Base-by-base conservation (phyloP, 192 early-diverging fungal species). In the Spizellomyces punctatus region DNA sequence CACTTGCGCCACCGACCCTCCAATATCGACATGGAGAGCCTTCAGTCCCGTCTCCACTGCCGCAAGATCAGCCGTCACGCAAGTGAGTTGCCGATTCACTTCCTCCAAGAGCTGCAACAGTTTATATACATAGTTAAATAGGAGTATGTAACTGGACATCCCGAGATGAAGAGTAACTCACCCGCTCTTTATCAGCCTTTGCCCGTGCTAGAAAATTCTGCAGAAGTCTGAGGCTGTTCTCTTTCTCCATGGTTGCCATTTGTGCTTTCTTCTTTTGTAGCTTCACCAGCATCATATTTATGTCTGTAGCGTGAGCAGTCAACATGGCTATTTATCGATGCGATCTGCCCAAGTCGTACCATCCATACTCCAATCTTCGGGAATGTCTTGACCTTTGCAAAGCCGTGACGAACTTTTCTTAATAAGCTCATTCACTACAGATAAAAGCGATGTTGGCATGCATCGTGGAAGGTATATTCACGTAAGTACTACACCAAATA, bases 201-300 rank as follows among this genome's bases (percentile, higher is more conserved):
- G 86, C 83, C 6, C 78, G 83, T n/a, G 77, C 62, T 63, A 94
- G 76, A 57, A 94, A 94, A 66, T 90, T 82, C 14, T 79, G 67
- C 57, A 91, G 72, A 6, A 89, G 83, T 36, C 81, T 64, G 72
- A 91, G 67, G 48, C 90, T 86, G 44, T 84, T 78, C 55, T 85
- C 79, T 49, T 79, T 75, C 58, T 90, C 87, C 55, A 75, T 75
- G 45, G 78, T 75, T 36, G 87, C 84, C 47, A 91, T 64, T 63
- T 81, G 71, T 69, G 84, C 81, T 70, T 90, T 91, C 69, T 88
- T 87, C 36, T 86, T 81, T 52, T 85, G 79, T 50, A 93, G 76
- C 63, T 84, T 76, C 61, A 66, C 50, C 45, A 92, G 70, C 67
- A 92, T 80, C 80, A 5, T 77, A 71, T 10, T 21, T 45, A 48